Evolutionary conservation across 2,329 filamentous ascomycete genomes (phyloP).

Genomic region (Dactylella cylindrospora): DNA sequence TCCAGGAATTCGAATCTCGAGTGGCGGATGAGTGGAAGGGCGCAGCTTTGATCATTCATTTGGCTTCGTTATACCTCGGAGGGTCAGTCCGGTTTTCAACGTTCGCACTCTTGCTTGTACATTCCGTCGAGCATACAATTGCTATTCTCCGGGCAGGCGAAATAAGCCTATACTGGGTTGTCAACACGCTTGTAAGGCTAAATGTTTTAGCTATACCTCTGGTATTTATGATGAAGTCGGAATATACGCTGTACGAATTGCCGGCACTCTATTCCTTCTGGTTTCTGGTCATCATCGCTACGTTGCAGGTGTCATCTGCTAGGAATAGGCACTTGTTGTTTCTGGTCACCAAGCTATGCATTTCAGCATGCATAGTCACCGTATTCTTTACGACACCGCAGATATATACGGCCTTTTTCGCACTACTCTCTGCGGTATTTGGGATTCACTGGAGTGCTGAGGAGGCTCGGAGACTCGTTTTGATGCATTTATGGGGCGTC

Average conservation of each 20-base stretch:
- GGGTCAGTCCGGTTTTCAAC: constrained; percentile 56
- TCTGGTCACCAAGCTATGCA: constrained; percentile 57
- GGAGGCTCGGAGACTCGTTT: constrained; percentile 58
- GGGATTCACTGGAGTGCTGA: constrained; percentile 57
- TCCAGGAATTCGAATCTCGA: constrained; percentile 57
- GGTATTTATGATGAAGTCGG: constrained; percentile 60
- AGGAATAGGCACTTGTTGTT: constrained; percentile 55
- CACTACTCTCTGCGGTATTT: constrained; percentile 53
- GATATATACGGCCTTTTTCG: constrained; percentile 54
- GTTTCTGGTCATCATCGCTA: constrained; percentile 62
- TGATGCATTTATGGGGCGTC: constrained; percentile 60
- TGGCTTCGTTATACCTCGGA: constrained; percentile 63
- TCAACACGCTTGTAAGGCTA: constrained; percentile 59
- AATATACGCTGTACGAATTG: constrained; percentile 63
- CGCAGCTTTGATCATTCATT: constrained; percentile 62
- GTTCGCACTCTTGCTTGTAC: constrained; percentile 62
- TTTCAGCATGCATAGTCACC: constrained; percentile 55
- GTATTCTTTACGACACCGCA: constrained; percentile 52
- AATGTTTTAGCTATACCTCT: constrained; percentile 61
- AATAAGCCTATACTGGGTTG: constrained; percentile 60
- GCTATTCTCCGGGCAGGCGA: constrained; percentile 62
- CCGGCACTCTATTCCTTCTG: constrained; percentile 63
- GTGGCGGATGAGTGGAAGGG: constrained; percentile 68
- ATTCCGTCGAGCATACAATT: constrained; percentile 63
- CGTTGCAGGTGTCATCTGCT: constrained; percentile 54